Evolutionary conservation across 305 asterid species (phyloP).

Genomic region (Salvia sclarea): DNA sequence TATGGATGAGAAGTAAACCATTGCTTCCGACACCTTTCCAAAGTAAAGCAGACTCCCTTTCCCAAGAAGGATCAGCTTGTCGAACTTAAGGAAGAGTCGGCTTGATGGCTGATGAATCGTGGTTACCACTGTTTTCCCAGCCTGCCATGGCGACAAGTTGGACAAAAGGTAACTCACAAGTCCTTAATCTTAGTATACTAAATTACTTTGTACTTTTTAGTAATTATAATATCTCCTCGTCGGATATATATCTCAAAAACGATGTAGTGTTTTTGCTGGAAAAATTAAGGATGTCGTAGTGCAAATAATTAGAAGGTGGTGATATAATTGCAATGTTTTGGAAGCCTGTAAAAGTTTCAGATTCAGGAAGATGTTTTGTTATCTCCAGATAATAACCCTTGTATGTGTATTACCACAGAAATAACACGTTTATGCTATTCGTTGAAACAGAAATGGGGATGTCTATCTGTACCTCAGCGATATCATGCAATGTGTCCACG

Average conservation of each 20-base stretch:
- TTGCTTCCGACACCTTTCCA: slow-evolving; percentile 85
- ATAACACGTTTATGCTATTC: neutral
- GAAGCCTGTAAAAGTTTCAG: no score
- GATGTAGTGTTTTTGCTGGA: no score
- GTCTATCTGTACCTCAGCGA: slow-evolving; percentile 68
- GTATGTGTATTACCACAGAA: neutral
- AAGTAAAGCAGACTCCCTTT: slow-evolving; percentile 88
- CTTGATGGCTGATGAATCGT: slow-evolving; percentile 99
- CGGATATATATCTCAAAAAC: no score
- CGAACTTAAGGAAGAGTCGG: slow-evolving; percentile 87
- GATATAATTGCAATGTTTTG: no score
- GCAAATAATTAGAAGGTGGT: no score
- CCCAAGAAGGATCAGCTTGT: slow-evolving; percentile 83
- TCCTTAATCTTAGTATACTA: neutral
- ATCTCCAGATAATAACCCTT: no score
- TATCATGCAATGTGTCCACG: slow-evolving; percentile 74
- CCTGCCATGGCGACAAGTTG: slow-evolving; percentile 42
- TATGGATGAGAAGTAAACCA: slow-evolving; percentile 72
- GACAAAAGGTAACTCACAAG: neutral
- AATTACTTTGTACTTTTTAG: neutral
- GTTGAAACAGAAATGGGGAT: neutral
- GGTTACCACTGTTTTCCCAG: slow-evolving; percentile 88
- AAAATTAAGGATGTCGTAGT: no score
- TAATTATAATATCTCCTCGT: no score
- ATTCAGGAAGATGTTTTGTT: no score